Evolutionary conservation across 2,329 filamentous ascomycete genomes (phyloP).

Genomic region (Monilinia fructicola): DNA sequence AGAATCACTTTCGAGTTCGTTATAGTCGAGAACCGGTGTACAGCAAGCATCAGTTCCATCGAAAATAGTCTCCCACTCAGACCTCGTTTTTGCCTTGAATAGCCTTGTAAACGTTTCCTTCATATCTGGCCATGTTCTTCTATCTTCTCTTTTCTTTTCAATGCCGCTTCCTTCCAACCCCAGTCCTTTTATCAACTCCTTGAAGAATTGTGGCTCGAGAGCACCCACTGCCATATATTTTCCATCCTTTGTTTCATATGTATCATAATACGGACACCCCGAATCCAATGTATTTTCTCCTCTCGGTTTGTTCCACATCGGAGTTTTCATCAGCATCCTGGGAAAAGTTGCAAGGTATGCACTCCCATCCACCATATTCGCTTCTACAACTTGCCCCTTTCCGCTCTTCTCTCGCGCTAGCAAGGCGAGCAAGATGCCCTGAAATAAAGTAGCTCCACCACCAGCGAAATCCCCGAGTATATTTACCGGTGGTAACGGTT

Average conservation of each 20-base stretch:
- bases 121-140: constrained; percentile 66
- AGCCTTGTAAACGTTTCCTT: constrained; percentile 56
- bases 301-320: constrained; percentile 61
- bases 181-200: constrained; percentile 64
- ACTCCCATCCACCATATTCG: constrained; percentile 93
- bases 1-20: constrained; percentile 60
- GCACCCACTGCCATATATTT: constrained; percentile 86
- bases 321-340: constrained; percentile 63
- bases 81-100: constrained; percentile 69
- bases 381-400: constrained; percentile 83
- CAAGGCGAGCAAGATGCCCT: constrained; percentile 80
- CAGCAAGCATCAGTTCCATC: constrained; percentile 91
- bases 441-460: constrained; percentile 77
- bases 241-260: constrained; percentile 79
- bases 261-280: constrained; percentile 85
- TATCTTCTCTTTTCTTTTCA: constrained; percentile 58
- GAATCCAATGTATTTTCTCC: constrained; percentile 81
- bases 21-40: constrained; percentile 78
- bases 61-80: constrained; percentile 83
- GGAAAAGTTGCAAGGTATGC: constrained; percentile 78
- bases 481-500: constrained; percentile 78
- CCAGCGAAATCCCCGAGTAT: constrained; percentile 89
- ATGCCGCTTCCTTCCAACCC: constrained; percentile 54
- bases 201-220: constrained; percentile 84
- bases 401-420: constrained; percentile 63